A percentile compares a stretch with the other conserved stretches of the same genome.
Conservation (phyloP, 345 rosid genomes). For the Corymbia maculata region DNA sequence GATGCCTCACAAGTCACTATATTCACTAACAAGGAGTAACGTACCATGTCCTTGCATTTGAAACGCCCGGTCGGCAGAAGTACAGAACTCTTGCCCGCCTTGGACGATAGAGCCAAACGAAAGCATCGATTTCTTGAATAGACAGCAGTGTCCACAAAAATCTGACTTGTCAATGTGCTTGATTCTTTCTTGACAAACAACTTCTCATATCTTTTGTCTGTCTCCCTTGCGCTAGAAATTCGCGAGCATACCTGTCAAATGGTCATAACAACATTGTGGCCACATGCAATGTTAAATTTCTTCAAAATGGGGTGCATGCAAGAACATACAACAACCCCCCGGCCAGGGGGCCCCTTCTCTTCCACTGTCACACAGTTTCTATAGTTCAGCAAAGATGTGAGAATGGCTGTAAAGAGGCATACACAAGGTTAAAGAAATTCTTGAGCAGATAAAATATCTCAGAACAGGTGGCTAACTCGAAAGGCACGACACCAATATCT, state of each 20-base stretch:
- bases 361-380: neutral
- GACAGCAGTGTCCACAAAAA: conserved; percentile 88
- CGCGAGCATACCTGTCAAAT: conserved; percentile 66
- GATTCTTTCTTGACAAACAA: conserved; percentile 67
- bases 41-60: conserved; percentile 76
- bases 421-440: neutral
- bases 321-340: neutral
- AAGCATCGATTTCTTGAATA: conserved; percentile 95
- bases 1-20: neutral
- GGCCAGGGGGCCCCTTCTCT: too few species aligned
- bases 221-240: conserved; percentile 38
- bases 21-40: neutral
- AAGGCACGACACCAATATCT: neutral
- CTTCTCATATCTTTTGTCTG: conserved; percentile 36
- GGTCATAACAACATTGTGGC: neutral
- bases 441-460: neutral
- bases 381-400: neutral
- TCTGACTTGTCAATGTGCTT: conserved; percentile 31
- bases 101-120: conserved; percentile 81
- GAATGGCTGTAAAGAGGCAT: neutral
- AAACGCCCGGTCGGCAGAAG: conserved; percentile 84
- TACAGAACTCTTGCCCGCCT: conserved; percentile 80
- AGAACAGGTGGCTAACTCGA: neutral
- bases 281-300: neutral
- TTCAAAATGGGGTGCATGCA: neutral